Conservation (phyloP, 306 rosid genomes). For the Dryas alaskensis region DNA sequence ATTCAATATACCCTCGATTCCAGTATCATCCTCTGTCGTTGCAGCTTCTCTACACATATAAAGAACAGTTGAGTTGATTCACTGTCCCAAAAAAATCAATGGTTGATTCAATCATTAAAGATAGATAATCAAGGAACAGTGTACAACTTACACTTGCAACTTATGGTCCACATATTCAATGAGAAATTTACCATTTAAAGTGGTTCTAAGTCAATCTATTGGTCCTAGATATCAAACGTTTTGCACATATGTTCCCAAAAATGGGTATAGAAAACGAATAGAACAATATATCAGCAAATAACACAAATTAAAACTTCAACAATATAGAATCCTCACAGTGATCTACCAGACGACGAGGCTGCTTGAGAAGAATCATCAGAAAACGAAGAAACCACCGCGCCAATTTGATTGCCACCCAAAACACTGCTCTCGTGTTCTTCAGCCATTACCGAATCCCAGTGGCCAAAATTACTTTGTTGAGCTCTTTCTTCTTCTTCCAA, state of each 20-base stretch:
- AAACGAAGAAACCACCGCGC: conserved; percentile 30
- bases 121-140: background rate
- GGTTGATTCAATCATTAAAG: background rate
- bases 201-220: background rate
- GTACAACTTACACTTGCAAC: background rate
- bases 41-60: conserved; percentile 45
- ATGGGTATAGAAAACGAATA: background rate
- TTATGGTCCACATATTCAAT: background rate
- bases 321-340: conserved; percentile 60
- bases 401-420: conserved; percentile 23
- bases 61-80: conserved; percentile 4
- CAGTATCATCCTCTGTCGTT: conserved; percentile 50
- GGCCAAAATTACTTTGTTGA: conserved; percentile 4
- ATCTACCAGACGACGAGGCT: conserved; percentile 36
- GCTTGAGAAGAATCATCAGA: conserved; percentile 25
- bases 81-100: background rate
- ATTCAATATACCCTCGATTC: conserved; percentile 84
- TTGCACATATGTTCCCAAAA: conserved; percentile 10
- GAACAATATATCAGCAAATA: background rate
- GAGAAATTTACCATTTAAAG: background rate
- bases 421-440: conserved; percentile 3
- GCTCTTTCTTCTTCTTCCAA: conserved; percentile 27
- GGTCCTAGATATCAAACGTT: background rate
- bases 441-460: background rate
- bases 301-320: background rate